A percentile compares a stretch with the other conserved stretches of the same genome.
Evolutionary conservation across 1,139 yeast genomes (phyloP).

Genomic region (Tardiomyces depauwii): DNA sequence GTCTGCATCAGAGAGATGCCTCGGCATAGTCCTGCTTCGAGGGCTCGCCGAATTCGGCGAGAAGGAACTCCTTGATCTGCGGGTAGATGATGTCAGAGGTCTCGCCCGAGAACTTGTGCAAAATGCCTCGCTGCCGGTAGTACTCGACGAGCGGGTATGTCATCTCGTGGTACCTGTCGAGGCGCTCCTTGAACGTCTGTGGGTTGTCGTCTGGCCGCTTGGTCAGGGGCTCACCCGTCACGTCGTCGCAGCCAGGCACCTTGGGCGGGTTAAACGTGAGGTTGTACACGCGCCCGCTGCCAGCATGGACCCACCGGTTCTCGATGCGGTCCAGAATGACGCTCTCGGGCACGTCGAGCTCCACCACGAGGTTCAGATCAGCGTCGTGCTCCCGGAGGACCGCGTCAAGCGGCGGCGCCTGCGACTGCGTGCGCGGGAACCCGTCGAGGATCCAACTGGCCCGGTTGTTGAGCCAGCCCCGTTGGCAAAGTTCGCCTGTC

Average conservation of each 20-base stretch:
- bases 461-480: conserved; percentile 36
- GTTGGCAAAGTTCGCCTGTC: conserved; percentile 34
- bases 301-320: conserved; percentile 73
- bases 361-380: conserved; percentile 61
- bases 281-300: conserved; percentile 81
- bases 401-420: conserved; percentile 50
- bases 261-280: conserved; percentile 84
- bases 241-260: conserved; percentile 66
- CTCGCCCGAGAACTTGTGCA: conserved; percentile 54
- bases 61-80: conserved; percentile 29
- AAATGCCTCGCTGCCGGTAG: conserved; percentile 42
- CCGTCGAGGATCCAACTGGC: conserved; percentile 79
- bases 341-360: conserved; percentile 69
- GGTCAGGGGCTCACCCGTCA: conserved; percentile 75
- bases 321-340: conserved; percentile 73
- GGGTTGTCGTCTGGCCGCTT: conserved; percentile 76
- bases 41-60: not conserved
- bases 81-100: conserved; percentile 82
- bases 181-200: conserved; percentile 55
- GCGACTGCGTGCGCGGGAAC: conserved; percentile 70
- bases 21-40: no score
- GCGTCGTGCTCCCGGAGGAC: conserved; percentile 33
- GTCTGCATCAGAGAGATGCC: no score
- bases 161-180: conserved; percentile 49
- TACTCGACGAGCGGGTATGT: conserved; percentile 55